These are phyloP conservation scores for Leishmania mexicana DNA, from an alignment of 208 protist species.

Conservation along the genomic window DNA sequence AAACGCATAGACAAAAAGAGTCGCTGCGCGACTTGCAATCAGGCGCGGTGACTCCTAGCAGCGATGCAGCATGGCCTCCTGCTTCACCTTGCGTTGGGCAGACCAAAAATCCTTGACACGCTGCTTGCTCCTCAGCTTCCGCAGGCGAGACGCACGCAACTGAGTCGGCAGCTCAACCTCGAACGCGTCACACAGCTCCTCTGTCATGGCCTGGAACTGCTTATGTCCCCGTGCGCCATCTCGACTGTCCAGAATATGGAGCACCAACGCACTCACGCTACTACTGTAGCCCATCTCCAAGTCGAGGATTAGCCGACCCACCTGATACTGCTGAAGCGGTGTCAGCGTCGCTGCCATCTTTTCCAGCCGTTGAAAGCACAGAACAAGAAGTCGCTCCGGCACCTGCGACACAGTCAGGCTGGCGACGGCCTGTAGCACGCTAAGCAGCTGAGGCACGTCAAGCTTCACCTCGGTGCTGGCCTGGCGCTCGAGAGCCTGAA, in stretches of 20 bases:
- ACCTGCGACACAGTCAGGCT: slow-evolving; percentile 29
- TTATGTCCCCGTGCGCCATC: slow-evolving; percentile 49
- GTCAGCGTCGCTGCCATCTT: slow-evolving; percentile 50
- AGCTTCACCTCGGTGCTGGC: slow-evolving; percentile 53
- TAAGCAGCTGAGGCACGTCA: slow-evolving; percentile 59
- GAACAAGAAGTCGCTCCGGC: slow-evolving; percentile 50
- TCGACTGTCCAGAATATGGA: slow-evolving; percentile 71
- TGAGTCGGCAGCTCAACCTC: slow-evolving; percentile 69
- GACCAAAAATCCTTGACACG: slow-evolving; percentile 43
- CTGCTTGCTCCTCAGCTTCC: slow-evolving; percentile 45
- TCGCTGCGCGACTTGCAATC: neutral
- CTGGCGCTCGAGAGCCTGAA: slow-evolving; percentile 64
- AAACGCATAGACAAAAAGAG: neutral
- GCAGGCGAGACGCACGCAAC: slow-evolving; percentile 49
- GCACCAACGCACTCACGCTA: slow-evolving; percentile 60
- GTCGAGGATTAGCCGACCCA: slow-evolving; percentile 55
- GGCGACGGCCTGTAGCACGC: slow-evolving; percentile 59
- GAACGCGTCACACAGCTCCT: slow-evolving; percentile 79
- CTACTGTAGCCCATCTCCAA: slow-evolving; percentile 87
- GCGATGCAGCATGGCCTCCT: slow-evolving; percentile 4
- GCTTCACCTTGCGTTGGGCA: slow-evolving; percentile 10
- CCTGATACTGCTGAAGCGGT: slow-evolving; percentile 55
- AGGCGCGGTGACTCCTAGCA: neutral
- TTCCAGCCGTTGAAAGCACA: slow-evolving; percentile 71
- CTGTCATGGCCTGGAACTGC: slow-evolving; percentile 49